Conservation (phyloP, 371 early-diverging fungal species). For the Umbelopsis sp. region DNA sequence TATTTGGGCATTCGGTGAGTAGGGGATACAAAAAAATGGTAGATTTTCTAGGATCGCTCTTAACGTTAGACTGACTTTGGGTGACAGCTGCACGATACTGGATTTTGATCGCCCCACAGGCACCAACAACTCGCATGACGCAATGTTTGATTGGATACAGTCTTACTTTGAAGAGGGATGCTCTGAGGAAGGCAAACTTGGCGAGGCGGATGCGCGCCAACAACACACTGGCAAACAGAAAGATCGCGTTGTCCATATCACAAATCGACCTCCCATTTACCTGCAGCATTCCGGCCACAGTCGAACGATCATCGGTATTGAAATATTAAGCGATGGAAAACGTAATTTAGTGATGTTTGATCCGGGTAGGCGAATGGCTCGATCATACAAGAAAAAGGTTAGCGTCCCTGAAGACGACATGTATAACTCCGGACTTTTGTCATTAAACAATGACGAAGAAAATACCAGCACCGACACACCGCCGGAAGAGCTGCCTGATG, state of each 20-base stretch:
- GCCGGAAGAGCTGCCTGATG: not conserved
- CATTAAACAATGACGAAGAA: not conserved
- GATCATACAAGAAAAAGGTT: constrained; percentile 28
- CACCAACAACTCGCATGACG: constrained; percentile 58
- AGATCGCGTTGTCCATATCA: constrained; percentile 37
- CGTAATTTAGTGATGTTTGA: constrained; percentile 70
- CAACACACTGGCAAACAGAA: not conserved
- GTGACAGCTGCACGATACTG: constrained; percentile 50
- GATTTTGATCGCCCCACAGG: constrained; percentile 75
- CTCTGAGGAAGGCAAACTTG: not conserved
- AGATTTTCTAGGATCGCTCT: too few relatives aligned
- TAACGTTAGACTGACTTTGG: not conserved
- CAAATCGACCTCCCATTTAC: constrained; percentile 69
- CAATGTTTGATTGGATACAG: constrained; percentile 59
- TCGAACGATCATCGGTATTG: constrained; percentile 71
- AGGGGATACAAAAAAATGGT: too few relatives aligned
- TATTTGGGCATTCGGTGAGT: constrained; percentile 58
- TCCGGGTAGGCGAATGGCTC: constrained; percentile 57
- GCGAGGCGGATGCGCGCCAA: not conserved
- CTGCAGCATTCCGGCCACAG: constrained; percentile 81
- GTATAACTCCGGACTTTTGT: not conserved
- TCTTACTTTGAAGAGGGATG: constrained; percentile 45
- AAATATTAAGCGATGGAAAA: constrained; percentile 43
- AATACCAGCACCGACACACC: not conserved
- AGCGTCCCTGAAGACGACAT: constrained; percentile 8